These are phyloP conservation scores for Naganishia vaughanmartiniae DNA, from an alignment of 768 basidiomycete species.

Conservation along the genomic window DNA sequence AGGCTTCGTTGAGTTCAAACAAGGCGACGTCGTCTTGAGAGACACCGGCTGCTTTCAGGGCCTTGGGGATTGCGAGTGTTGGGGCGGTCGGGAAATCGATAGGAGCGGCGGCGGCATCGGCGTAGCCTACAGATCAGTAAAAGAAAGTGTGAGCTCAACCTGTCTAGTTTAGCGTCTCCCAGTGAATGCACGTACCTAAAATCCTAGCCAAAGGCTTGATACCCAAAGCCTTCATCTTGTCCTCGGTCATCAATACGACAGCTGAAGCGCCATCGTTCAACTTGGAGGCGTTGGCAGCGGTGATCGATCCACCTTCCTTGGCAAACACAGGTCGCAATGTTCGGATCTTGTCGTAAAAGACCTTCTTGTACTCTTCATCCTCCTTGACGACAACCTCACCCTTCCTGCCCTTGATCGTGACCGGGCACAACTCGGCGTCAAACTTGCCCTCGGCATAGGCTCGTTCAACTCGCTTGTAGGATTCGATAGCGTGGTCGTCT, in stretches of 20 bases:
- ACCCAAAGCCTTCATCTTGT: constrained; percentile 86
- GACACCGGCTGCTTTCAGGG: constrained; percentile 81
- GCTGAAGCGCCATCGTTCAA: constrained; percentile 96
- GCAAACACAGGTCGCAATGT: constrained; percentile 84
- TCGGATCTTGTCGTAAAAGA: constrained; percentile 90
- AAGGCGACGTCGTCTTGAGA: constrained; percentile 77
- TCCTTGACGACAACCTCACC: constrained; percentile 77
- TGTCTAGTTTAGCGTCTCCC: neutral
- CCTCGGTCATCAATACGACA: constrained; percentile 87
- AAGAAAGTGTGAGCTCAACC: neutral
- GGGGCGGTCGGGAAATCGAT: constrained; percentile 97
- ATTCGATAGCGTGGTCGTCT: constrained; percentile 88
- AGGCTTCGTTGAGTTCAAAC: constrained; percentile 93
- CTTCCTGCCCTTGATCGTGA: constrained; percentile 76
- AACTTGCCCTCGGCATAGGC: constrained; percentile 85
- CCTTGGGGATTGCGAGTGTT: constrained; percentile 81
- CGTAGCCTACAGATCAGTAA: constrained; percentile 67
- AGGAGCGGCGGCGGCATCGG: constrained; percentile 93
- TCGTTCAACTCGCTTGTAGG: constrained; percentile 85
- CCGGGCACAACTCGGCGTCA: constrained; percentile 81
- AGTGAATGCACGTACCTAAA: constrained; percentile 65
- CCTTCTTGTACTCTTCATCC: constrained; percentile 97
- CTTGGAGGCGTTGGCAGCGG: constrained; percentile 92
- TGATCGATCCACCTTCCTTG: constrained; percentile 74
- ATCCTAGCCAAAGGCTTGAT: constrained; percentile 90